A percentile compares a stretch with the other conserved stretches of the same genome.
phyloP scores from a whole-genome alignment of 345 rosid species.

The Pistacia atlantica region DNA sequence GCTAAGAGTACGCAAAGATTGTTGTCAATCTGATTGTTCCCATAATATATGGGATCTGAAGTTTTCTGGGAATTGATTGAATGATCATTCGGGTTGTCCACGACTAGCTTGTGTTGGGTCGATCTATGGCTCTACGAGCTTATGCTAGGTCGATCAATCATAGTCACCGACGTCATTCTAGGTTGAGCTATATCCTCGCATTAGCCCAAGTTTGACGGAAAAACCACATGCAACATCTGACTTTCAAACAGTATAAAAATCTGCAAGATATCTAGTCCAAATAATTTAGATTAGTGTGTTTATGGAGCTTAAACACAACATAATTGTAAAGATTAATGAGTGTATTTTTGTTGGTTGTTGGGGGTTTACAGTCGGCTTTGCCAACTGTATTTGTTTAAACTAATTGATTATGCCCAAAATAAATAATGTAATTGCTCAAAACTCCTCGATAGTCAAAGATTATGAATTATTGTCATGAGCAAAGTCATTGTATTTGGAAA shows the following conservation, averaged over 20 bases:
- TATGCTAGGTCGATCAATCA: too few species aligned
- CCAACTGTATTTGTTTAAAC: slow-evolving; percentile 30
- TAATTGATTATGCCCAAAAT: slow-evolving; percentile 12
- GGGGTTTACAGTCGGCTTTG: slow-evolving; percentile 23
- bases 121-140: too few species aligned
- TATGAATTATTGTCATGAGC: neutral
- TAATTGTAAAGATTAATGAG: neutral
- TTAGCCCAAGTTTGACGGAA: too few species aligned
- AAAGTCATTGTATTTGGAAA: slow-evolving; percentile 11
- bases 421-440: slow-evolving; percentile 14
- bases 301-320: neutral
- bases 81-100: too few species aligned
- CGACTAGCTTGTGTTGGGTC: too few species aligned
- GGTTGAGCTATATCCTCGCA: too few species aligned
- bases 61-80: too few species aligned
- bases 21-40: too few species aligned
- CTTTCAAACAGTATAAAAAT: slow-evolving; percentile 5
- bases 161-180: too few species aligned
- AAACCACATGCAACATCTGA: slow-evolving; percentile 1
- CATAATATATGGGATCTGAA: too few species aligned
- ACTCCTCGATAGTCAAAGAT: slow-evolving; percentile 1
- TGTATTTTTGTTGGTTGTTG: slow-evolving; percentile 36
- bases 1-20: too few species aligned
- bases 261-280: neutral
- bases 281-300: slow-evolving; percentile 17